Base-by-base conservation (phyloP, 495 filamentous ascomycete species). In the Trichoderma reesei region DNA sequence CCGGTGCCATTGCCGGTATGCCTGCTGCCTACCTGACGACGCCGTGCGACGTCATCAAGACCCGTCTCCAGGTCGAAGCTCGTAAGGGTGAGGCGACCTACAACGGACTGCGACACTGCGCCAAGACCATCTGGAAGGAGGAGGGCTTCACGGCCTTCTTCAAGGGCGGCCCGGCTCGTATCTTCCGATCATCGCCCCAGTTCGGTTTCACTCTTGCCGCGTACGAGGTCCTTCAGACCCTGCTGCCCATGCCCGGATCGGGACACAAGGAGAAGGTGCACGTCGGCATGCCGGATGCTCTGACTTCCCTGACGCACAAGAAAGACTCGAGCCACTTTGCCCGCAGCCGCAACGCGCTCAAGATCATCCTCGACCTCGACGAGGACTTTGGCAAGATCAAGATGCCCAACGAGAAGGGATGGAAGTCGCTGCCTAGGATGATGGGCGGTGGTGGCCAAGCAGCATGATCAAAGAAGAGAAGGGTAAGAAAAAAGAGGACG, bases 1-100 rank as follows among this genome's bases (percentile, higher is more conserved):
- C 94, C 10, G 94, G 95, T 76, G 94, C 94, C 61, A 96, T 98
- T 56, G 94, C 94, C 60, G 94, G 94, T 79, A 98, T 98, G 95
- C 94, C 94, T 14, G 92, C 94, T 2, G 94, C 94, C 6, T 98
- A 98, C 76, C 81, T 98, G 64, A 98, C 94, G 31, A 98, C 94
- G 3, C 94, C 94, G 4, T 97, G 89, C 78, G 94, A 98, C 72
- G 94, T 98, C 66, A 97, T 98, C 85, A 98, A 98, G 80, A 98
- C 94, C 8, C 89, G 94, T 72, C 80, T 98, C 64, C 94, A 98
- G 71, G 94, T 98, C 64, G 94, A 98, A 73, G 92, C 94, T 9
- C 86, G 94, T 63, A 97, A 97, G 78, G 94, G 94, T 61, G 95
- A 98, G 66, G 86, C 87, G 11, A 78, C 78, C 41, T 98, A 98